Percentiles rank a stretch among this genome's conserved stretches.
Conservation (phyloP, 164 flowering plant genomes). For the Sedum album region DNA sequence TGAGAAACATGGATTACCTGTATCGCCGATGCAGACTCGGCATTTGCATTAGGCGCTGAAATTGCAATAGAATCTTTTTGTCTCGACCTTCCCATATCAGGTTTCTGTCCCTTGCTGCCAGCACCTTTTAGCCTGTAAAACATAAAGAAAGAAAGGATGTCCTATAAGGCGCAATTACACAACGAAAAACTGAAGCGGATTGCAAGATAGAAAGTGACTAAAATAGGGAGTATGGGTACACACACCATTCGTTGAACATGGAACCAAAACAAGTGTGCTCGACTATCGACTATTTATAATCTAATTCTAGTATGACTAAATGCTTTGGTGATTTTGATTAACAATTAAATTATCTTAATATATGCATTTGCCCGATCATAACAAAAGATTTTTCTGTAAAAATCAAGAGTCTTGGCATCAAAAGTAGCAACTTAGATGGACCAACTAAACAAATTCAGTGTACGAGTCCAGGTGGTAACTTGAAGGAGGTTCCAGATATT, state of each 20-base stretch:
- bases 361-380: neutral
- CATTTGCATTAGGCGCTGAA: slow-evolving; percentile 17
- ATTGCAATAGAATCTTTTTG: slow-evolving; percentile 7
- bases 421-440: neutral
- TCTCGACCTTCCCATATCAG: slow-evolving; percentile 7
- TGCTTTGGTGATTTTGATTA: neutral
- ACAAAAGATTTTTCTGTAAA: neutral
- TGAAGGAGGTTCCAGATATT: too few relatives aligned
- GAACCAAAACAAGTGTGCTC: neutral
- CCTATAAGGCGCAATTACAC: neutral
- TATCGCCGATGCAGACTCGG: slow-evolving; percentile 17
- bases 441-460: neutral
- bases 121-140: slow-evolving; percentile 22
- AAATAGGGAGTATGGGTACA: neutral
- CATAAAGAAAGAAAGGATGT: neutral
- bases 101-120: slow-evolving; percentile 10
- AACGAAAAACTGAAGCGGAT: neutral
- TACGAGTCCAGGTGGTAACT: too few relatives aligned
- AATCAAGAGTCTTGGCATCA: neutral
- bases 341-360: neutral
- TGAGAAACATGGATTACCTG: slow-evolving; percentile 21
- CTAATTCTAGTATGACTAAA: neutral
- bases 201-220: neutral
- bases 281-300: neutral
- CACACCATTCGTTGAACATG: neutral